A percentile compares a stretch with the other conserved stretches of the same genome.
Conservation (phyloP, 1,284 basidiomycete species). For the Athelia sp. region DNA sequence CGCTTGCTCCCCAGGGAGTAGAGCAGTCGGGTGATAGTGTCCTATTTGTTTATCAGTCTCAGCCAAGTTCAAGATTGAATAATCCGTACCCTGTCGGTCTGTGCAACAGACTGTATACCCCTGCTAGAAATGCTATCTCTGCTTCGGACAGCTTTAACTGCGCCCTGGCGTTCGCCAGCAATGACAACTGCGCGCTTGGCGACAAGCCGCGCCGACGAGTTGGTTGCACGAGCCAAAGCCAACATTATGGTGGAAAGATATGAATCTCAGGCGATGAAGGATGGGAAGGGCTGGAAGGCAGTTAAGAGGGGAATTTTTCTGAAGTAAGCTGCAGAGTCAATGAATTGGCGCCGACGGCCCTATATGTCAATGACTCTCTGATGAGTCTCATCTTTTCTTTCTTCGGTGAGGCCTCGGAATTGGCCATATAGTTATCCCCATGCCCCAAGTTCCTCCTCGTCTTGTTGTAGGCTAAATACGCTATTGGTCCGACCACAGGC, state of each 20-base stretch:
- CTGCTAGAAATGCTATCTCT: conserved; percentile 26
- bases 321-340: too few species aligned
- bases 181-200: conserved; percentile 30
- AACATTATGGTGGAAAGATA: conserved; percentile 16
- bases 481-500: too few species aligned
- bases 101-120: conserved; percentile 46
- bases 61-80: not conserved
- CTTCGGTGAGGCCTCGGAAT: too few species aligned
- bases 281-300: not conserved
- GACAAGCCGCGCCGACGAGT: conserved; percentile 13
- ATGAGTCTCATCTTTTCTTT: too few species aligned
- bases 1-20: conserved; percentile 95
- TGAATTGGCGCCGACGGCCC: too few species aligned
- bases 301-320: not conserved
- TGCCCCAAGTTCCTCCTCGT: too few species aligned
- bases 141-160: conserved; percentile 34
- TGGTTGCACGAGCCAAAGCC: conserved; percentile 15
- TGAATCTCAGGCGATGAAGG: not conserved
- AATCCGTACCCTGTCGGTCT: conserved; percentile 52
- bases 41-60: conserved; percentile 38
- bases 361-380: too few species aligned
- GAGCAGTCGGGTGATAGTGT: conserved; percentile 88
- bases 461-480: too few species aligned
- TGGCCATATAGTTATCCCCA: too few species aligned
- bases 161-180: conserved; percentile 44